Evolutionary conservation across 208 protist species (phyloP).

Genomic region (Leishmania braziliensis): DNA sequence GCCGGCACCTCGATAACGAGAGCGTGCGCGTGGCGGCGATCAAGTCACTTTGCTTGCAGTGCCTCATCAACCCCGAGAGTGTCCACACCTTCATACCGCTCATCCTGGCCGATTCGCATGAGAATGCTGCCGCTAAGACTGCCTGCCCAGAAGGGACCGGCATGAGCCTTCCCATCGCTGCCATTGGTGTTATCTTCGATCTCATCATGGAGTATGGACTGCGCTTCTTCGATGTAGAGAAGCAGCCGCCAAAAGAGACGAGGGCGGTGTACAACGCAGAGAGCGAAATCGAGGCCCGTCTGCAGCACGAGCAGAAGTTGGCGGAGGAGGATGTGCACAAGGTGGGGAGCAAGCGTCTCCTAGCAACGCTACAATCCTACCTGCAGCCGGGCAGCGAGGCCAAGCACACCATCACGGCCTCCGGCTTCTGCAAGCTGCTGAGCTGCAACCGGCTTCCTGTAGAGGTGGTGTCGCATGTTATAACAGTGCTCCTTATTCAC

Average conservation of each 20-base stretch:
- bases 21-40: conserved; percentile 77
- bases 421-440: conserved; percentile 88
- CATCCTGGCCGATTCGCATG: conserved; percentile 68
- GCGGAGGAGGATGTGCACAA: conserved; percentile 87
- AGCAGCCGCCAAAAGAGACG: background rate
- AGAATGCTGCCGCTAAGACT: conserved; percentile 19
- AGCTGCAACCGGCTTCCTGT: conserved; percentile 83
- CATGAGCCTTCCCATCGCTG: conserved; percentile 58
- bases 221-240: conserved; percentile 76
- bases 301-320: conserved; percentile 74
- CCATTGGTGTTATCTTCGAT: conserved; percentile 80
- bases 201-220: conserved; percentile 89
- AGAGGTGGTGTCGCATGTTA: conserved; percentile 47
- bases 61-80: conserved; percentile 82
- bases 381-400: conserved; percentile 37
- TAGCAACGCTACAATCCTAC: conserved; percentile 56
- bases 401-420: conserved; percentile 37
- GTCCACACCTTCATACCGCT: conserved; percentile 93
- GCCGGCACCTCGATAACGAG: conserved; percentile 76
- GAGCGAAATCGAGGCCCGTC: conserved; percentile 50
- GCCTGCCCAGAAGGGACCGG: background rate
- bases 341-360: conserved; percentile 66
- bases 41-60: conserved; percentile 79
- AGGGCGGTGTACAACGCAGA: conserved; percentile 34
- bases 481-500: conserved; percentile 75